Base-by-base conservation (phyloP, 257 asterid genomes). In the Osmanthus fragrans region DNA sequence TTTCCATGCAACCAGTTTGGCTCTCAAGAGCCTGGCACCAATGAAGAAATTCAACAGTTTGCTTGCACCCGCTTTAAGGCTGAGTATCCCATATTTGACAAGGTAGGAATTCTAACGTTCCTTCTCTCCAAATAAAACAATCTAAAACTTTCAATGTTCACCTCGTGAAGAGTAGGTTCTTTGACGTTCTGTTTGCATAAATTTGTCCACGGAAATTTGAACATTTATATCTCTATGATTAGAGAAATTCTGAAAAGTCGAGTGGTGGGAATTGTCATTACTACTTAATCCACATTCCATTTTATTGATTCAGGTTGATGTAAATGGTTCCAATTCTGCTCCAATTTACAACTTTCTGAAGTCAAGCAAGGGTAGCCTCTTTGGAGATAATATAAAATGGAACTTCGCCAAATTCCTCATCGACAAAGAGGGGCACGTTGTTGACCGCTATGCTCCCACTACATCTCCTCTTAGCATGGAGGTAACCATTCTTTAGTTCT, bases 21-120 rank as follows among this genome's bases (percentile, higher is more conserved):
- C 39, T 88, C 95, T 4, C 97, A 94, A 77, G 97, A 94, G 83
- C 97, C 99, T 25, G 97, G 97, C 64, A 87, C 76, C 78, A 91
- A 87, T 72, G 97, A 94, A 86, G 91, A 92, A 76, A 92, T 94
- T 82, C 88, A 86, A 77, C 88, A 92, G 65, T 92, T 90, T 71
- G 97, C 89, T 71, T 94, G 99, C 88, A 92, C 99, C 79, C 99
- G 97, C 88, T 94, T 94, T 33, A 94, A 94, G 88, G 99, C 99
- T 0, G 97, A 94, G 90, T 94, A 79, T 79, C 97, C 97, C 76
- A 90, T 94, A 69, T 94, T 92, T 56, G 97, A 91, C 85, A 91
- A 94, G 91, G 97, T 90, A 58, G 51, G 58, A 27, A 72, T 36
- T 15, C 32, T 63, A 25, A 13, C 56, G n/a, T 56, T 69, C 74